Conservation (phyloP, 73 alveolate genomes). For the Symbiodinium pilosum region DNA sequence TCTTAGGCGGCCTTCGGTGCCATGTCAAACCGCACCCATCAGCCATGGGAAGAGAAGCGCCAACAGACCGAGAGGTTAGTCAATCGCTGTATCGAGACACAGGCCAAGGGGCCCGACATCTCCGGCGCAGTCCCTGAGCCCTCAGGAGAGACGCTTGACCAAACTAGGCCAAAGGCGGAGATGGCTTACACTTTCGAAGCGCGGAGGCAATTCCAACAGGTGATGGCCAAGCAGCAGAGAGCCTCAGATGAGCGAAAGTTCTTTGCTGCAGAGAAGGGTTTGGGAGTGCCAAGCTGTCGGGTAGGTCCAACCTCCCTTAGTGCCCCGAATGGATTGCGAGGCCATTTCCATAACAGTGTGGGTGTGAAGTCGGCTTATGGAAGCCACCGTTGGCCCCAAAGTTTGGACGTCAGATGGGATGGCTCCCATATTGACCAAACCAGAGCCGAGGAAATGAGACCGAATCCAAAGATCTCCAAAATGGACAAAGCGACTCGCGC, state of each 20-base stretch:
- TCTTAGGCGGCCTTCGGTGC: too few species aligned
- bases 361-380: conserved; percentile 5
- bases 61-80: conserved; percentile 3
- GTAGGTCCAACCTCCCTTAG: background rate
- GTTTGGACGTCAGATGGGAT: background rate
- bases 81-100: background rate
- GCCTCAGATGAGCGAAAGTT: conserved; percentile 7
- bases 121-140: background rate
- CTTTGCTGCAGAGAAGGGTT: conserved; percentile 1
- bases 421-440: conserved; percentile 1
- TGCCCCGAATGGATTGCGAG: background rate
- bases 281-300: background rate
- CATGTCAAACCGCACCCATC: background rate
- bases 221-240: conserved; percentile 1
- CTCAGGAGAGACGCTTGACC: background rate
- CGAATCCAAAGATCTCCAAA: background rate
- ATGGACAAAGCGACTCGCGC: background rate
- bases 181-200: conserved; percentile 17
- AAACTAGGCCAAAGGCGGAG: background rate
- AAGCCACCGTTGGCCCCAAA: conserved; percentile 3
- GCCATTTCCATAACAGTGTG: conserved; percentile 1
- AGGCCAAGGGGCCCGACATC: background rate
- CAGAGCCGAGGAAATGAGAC: background rate
- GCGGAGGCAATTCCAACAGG: conserved; percentile 2
- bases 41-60: conserved; percentile 17